Conservation (phyloP, 1,284 basidiomycete genomes). For the Ceratobasidium sp. region DNA sequence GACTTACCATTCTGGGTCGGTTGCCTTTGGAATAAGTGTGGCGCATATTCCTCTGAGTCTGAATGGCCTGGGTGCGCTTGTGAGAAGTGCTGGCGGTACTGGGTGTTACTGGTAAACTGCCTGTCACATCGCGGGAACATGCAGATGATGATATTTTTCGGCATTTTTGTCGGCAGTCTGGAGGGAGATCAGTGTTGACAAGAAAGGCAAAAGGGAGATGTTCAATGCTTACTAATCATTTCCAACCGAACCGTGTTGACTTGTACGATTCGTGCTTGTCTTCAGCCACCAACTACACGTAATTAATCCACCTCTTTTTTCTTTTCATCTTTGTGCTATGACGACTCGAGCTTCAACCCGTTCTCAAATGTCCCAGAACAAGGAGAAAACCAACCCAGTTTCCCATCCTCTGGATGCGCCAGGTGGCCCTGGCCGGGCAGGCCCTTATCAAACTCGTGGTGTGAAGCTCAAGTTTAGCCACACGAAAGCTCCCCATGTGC, state of each 20-base stretch:
- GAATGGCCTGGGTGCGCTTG: background rate
- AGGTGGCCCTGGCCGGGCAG: too few species aligned
- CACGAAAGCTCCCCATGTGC: background rate
- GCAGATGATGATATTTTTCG: background rate
- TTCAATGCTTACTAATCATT: background rate
- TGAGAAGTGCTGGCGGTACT: background rate
- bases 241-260: too few species aligned
- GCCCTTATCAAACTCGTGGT: background rate
- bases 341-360: too few species aligned
- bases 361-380: background rate
- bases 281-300: too few species aligned
- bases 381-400: background rate
- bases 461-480: background rate
- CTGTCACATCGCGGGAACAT: background rate
- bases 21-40: background rate
- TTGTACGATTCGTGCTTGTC: background rate
- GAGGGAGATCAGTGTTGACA: background rate
- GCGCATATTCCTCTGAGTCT: background rate
- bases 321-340: background rate
- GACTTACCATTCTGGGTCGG: background rate
- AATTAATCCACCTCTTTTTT: too few species aligned
- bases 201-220: background rate
- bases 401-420: background rate
- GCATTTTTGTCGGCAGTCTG: background rate
- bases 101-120: background rate